Evolutionary conservation across 2,329 filamentous ascomycete species (phyloP), one percentile per base, ranked within the genome.

Genomic region (Trichoderma cornu-damae): DNA sequence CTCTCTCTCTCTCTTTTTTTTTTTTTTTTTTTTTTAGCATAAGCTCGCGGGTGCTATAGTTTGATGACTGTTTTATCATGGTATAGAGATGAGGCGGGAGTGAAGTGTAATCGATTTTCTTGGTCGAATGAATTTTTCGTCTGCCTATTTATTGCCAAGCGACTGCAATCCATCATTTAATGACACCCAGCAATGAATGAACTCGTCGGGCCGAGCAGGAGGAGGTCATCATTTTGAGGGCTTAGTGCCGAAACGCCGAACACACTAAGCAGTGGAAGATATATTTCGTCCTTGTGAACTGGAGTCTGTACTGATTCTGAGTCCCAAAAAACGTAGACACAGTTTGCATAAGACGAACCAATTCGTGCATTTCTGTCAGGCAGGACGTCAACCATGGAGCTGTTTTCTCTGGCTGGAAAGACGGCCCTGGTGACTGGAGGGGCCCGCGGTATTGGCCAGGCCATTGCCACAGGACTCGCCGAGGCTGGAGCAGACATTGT

Each of bases 401-500:
- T 44, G 12, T 46, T 54, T 42, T 30, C 24, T 42, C 11, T 54
- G 3, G 28, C 18, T 20, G 38, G 50, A 7, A 42, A 32, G 12
- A 46, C 50, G n/a, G 50, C 50, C 22, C 24, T 54, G 12, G 38
- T 53, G 7, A 54, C 24, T n/a, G 37, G 37, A 6, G 37, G 50
- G 4, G 24, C 50, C 16, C 38, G 50, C 6, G 38, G 38, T n/a
- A 54, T 34, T 34, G 50, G 49, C 8, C 49, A 53, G 26, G 24
- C 42, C 0, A 46, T 46, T 8, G 42, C 42, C 1, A 46, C 1
- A 30, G 42, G 42, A 1, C 42, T 46, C n/a, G 24, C 42, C n/a
- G 42, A 46, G 24, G 42, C 42, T 3, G 42, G 42, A 12, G 42
- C 42, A 46, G 49, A 53, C 24, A 53, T 53, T 42, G 35, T 53